Percentiles rank a stretch among this genome's conserved stretches.
These are phyloP conservation scores for Candida ficus DNA, from an alignment of 805 yeast genomes.

Conservation along the genomic window DNA sequence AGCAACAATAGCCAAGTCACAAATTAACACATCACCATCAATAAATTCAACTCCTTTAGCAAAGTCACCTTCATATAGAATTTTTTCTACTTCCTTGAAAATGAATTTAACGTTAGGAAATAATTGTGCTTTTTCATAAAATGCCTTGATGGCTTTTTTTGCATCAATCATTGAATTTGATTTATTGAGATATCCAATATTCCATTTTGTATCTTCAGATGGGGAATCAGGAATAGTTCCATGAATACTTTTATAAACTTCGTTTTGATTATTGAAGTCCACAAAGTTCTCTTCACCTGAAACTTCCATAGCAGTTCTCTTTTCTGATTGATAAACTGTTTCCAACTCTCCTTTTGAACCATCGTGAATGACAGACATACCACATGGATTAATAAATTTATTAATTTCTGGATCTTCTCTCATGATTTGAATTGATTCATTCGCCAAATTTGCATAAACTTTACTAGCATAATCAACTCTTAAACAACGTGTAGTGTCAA, in stretches of 20 bases:
- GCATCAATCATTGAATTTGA: conserved; percentile 16
- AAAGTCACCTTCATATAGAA: conserved; percentile 5
- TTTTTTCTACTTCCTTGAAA: conserved; percentile 12
- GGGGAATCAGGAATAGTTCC: not conserved
- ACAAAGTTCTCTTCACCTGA: conserved; percentile 1
- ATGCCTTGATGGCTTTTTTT: conserved; percentile 6
- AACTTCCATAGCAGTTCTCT: not conserved
- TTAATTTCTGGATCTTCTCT: conserved; percentile 9
- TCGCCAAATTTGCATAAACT: conserved; percentile 9
- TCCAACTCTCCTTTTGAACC: conserved; percentile 1
- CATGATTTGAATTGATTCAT: conserved; percentile 9
- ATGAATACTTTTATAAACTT: conserved; percentile 7
- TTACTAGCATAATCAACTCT: conserved; percentile 12
- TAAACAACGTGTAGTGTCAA: conserved; percentile 15
- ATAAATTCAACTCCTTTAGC: conserved; percentile 11
- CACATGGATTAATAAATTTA: conserved; percentile 11
- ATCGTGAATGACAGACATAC: conserved; percentile 13
- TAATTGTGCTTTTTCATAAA: conserved; percentile 13
- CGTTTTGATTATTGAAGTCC: not conserved
- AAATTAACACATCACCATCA: conserved; percentile 3
- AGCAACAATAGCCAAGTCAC: conserved; percentile 13
- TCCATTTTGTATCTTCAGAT: conserved; percentile 11
- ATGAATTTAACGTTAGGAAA: conserved; percentile 4
- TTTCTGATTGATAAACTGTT: not conserved
- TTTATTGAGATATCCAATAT: conserved; percentile 12